phyloP scores from a whole-genome alignment of 1,284 basidiomycete genomes.

The Erythrobasidium hasegawianum region DNA sequence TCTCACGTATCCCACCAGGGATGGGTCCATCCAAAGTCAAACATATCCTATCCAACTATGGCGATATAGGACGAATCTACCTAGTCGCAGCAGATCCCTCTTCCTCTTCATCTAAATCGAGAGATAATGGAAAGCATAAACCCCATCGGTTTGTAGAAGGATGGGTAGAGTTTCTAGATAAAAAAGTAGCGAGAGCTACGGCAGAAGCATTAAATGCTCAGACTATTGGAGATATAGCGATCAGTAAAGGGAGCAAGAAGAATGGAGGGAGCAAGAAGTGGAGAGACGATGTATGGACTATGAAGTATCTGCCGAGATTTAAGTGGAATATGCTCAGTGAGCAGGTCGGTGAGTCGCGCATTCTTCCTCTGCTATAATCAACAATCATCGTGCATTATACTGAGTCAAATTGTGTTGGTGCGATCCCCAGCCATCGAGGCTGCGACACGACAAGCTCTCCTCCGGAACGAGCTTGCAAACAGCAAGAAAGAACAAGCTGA shows the following conservation, averaged over 20 bases:
- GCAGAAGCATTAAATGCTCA: constrained; percentile 96
- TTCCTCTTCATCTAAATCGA: constrained; percentile 13
- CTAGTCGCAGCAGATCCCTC: constrained; percentile 36
- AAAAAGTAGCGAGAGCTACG: constrained; percentile 80
- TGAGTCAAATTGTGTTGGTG: too few relatives aligned
- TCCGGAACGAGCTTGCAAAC: constrained; percentile 85
- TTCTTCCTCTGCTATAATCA: background rate
- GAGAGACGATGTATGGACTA: constrained; percentile 98
- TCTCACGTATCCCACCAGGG: constrained; percentile 94
- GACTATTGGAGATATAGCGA: constrained; percentile 60
- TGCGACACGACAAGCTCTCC: constrained; percentile 78
- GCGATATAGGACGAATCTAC: constrained; percentile 46
- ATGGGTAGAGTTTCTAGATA: constrained; percentile 97
- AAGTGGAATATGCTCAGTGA: constrained; percentile 99
- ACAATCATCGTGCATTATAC: too few relatives aligned
- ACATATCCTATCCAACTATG: constrained; percentile 60
- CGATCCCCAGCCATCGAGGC: constrained; percentile 84
- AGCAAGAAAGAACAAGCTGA: constrained; percentile 84
- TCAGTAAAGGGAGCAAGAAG: constrained; percentile 16
- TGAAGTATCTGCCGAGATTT: constrained; percentile 97
- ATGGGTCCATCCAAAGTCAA: constrained; percentile 97
- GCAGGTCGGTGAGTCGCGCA: constrained; percentile 75
- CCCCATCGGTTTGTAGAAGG: constrained; percentile 76
- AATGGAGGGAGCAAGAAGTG: constrained; percentile 80
- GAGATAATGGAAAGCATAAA: constrained; percentile 56